phyloP scores from a whole-genome alignment of 192 early-diverging fungal species.

The Backusella tuberculispora region DNA sequence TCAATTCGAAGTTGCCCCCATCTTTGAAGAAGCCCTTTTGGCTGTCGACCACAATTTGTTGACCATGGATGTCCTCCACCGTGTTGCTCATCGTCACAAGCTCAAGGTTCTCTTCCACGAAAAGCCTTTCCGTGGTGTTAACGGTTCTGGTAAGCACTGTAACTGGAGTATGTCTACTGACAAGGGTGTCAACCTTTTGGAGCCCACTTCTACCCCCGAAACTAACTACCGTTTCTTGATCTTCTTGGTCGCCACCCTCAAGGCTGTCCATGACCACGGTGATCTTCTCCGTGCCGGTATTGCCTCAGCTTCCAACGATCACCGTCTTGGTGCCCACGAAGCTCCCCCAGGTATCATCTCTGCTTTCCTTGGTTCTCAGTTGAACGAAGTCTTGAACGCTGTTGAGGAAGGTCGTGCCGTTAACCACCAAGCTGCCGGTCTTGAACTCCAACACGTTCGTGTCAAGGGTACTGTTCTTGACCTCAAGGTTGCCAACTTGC shows the following conservation, averaged over 20 bases:
- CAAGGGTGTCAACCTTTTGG: conserved; percentile 94
- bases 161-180: conserved; percentile 98
- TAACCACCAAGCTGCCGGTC: conserved; percentile 77
- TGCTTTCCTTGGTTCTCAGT: conserved; percentile 96
- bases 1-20: conserved; percentile 98
- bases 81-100: conserved; percentile 96
- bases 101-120: conserved; percentile 98
- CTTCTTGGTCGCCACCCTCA: conserved; percentile 88
- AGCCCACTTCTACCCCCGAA: conserved; percentile 93
- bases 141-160: conserved; percentile 98
- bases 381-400: conserved; percentile 93
- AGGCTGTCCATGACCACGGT: conserved; percentile 90
- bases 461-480: conserved; percentile 96
- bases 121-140: conserved; percentile 99
- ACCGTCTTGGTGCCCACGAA: conserved; percentile 98
- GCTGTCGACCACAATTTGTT: conserved; percentile 99
- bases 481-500: conserved; percentile 92
- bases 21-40: conserved; percentile 94
- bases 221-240: conserved; percentile 98
- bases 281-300: conserved; percentile 90
- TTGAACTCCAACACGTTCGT: conserved; percentile 86
- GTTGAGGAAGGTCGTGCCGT: conserved; percentile 88
- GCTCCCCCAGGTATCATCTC: conserved; percentile 98
- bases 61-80: conserved; percentile 96
- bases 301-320: conserved; percentile 95